A percentile compares a stretch with the other conserved stretches of the same genome.
Evolutionary conservation across 441 rosid genomes (phyloP).

Genomic region (Francoa sonchifolia): DNA sequence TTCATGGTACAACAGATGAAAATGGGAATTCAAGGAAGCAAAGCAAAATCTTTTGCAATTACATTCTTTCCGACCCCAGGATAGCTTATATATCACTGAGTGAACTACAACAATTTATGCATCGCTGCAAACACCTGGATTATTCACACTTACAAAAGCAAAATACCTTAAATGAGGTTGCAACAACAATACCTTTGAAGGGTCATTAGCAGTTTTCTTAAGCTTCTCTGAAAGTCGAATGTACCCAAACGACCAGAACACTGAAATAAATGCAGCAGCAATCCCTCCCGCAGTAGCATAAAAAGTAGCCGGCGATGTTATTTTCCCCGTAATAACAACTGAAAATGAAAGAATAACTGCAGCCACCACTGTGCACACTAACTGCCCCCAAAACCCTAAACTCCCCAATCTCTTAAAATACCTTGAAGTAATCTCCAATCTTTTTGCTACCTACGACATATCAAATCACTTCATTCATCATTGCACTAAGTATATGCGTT

Average conservation of each 20-base stretch:
- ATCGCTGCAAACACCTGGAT: too few relatives aligned
- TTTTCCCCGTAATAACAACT: constrained; percentile 58
- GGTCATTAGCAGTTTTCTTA: constrained; percentile 55
- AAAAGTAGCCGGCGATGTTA: constrained; percentile 68
- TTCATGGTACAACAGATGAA: too few relatives aligned
- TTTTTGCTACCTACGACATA: constrained; percentile 64
- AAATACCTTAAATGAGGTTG: neutral
- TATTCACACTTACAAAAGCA: neutral
- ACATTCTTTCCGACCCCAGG: too few relatives aligned
- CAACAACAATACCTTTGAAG: constrained; percentile 59
- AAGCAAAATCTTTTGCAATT: too few relatives aligned
- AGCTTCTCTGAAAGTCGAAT: constrained; percentile 82
- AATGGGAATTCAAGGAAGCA: too few relatives aligned
- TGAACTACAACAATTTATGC: too few relatives aligned
- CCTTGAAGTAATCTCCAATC: constrained; percentile 79
- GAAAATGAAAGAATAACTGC: constrained; percentile 85
- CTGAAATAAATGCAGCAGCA: constrained; percentile 72
- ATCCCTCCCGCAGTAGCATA: constrained; percentile 86
- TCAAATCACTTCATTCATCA: constrained; percentile 4
- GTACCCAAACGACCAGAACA: constrained; percentile 93
- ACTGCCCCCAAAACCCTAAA: constrained; percentile 95
- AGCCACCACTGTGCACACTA: constrained; percentile 68
- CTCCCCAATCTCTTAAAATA: constrained; percentile 78
- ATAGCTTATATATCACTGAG: too few relatives aligned
- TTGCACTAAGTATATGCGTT: constrained; percentile 1